Percentiles rank a stretch among this genome's conserved stretches.
phyloP scores from a whole-genome alignment of 768 basidiomycete genomes.

The Galerina sulciceps region DNA sequence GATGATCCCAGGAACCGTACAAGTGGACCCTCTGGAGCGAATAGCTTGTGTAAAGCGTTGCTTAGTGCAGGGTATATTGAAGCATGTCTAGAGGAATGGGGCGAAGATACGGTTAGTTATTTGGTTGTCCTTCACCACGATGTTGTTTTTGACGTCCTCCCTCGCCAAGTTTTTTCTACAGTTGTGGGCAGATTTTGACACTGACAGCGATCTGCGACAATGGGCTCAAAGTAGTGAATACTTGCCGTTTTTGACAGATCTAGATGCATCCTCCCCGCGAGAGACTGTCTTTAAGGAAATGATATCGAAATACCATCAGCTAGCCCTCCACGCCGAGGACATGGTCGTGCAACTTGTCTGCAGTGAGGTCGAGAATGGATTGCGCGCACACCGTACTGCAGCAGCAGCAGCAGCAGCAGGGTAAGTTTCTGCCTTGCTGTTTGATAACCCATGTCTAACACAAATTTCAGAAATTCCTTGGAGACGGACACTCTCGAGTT shows the following conservation, averaged over 20 bases:
- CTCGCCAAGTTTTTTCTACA: slow-evolving; percentile 84
- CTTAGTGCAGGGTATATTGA: slow-evolving; percentile 80
- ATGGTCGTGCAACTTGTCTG: slow-evolving; percentile 86
- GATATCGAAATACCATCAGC: slow-evolving; percentile 60
- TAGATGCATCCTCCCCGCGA: slow-evolving; percentile 41
- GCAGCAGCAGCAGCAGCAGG: too few relatives aligned
- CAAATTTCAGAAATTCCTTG: slow-evolving; percentile 21
- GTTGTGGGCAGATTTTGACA: slow-evolving; percentile 81
- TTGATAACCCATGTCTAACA: background rate
- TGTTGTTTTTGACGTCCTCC: slow-evolving; percentile 1
- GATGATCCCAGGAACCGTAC: slow-evolving; percentile 72
- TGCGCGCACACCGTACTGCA: slow-evolving; percentile 74
- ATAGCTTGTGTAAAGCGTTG: slow-evolving; percentile 84
- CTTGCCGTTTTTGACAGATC: slow-evolving; percentile 47
- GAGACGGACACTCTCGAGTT: slow-evolving; percentile 25
- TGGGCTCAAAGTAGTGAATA: slow-evolving; percentile 51
- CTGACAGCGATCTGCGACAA: slow-evolving; percentile 58
- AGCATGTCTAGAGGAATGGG: slow-evolving; percentile 77
- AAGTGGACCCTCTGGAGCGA: slow-evolving; percentile 81
- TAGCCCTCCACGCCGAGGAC: slow-evolving; percentile 78
- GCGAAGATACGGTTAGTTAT: slow-evolving; percentile 80
- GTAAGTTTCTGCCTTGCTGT: slow-evolving; percentile 31
- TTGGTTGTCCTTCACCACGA: background rate
- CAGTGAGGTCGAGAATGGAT: slow-evolving; percentile 75
- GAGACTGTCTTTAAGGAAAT: slow-evolving; percentile 84